Evolutionary conservation across 352 stramenopile species (phyloP).

Genomic region (Phytophthora nicotianae): DNA sequence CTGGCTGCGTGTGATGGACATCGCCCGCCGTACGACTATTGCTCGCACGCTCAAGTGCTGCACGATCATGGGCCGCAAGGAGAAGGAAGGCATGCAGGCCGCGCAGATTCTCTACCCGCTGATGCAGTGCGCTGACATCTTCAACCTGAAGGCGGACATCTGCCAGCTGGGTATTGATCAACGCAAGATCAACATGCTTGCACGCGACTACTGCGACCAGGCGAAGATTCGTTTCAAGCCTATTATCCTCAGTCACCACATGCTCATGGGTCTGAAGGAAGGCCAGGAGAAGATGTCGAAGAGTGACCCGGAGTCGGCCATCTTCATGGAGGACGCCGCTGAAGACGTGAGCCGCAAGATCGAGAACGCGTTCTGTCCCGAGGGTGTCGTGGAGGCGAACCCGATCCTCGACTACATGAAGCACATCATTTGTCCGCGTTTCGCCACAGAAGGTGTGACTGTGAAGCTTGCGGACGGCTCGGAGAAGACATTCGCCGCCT

Average conservation of each 20-base stretch:
- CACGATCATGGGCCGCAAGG: conserved; percentile 98
- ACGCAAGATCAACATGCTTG: conserved; percentile 99
- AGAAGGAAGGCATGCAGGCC: conserved; percentile 89
- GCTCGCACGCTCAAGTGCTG: conserved; percentile 98
- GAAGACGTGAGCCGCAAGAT: conserved; percentile 97
- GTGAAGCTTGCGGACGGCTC: conserved; percentile 57
- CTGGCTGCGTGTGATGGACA: conserved; percentile 95
- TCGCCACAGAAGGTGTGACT: conserved; percentile 46
- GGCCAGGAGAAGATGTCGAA: conserved; percentile 99
- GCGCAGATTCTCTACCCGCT: conserved; percentile 97
- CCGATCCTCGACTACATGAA: conserved; percentile 98
- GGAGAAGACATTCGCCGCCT: conserved; percentile 87
- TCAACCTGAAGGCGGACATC: conserved; percentile 99
- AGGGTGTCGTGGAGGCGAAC: conserved; percentile 90
- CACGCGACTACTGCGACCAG: conserved; percentile 98
- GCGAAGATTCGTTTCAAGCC: conserved; percentile 94
- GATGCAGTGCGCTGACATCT: conserved; percentile 99
- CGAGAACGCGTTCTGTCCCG: conserved; percentile 98
- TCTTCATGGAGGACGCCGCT: conserved; percentile 99
- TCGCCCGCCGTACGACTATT: conserved; percentile 91
- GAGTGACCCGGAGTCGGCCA: conserved; percentile 96
- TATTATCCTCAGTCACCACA: conserved; percentile 98
- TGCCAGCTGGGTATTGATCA: conserved; percentile 99
- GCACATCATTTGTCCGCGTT: conserved; percentile 95
- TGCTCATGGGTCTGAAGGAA: conserved; percentile 98